Base-by-base conservation (phyloP, 371 early-diverging fungal genomes). In the Conidiobolus incongruus region DNA sequence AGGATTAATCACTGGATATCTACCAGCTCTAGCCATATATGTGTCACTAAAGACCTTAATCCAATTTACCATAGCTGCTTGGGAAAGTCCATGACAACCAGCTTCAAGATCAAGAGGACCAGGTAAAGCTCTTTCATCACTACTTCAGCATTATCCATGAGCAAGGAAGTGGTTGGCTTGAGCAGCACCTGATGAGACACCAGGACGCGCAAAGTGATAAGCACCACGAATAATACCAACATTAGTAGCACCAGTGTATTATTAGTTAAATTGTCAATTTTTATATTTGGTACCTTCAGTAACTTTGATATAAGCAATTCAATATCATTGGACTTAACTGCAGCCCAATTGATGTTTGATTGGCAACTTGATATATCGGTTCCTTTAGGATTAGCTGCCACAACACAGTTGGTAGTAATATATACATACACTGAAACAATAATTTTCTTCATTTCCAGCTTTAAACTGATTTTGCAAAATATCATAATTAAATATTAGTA, bases 141-240 rank as follows among this genome's bases (percentile, higher is more conserved):
- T 45, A 20, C 35, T 32, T 49, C 52, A 52, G 26, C 52, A 48
- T 16, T 49, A 48, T 29, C 52, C 52, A 44, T 48, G 21, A 38
- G 46, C 46, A 15, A 49, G n/a, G 23, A 52, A 52, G 23, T 44
- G 46, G 0, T 46, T 46, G 33, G 52, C 52, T 45, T 52, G 49
- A 15, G 47, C 33, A 31, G 47, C 44, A 40, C 49, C 53, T 16
- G 47, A 46, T 35, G 47, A 43, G 6, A 11, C 17, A n/a, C 21
- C 40, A 35, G 52, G 52, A 38, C 40, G 52, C 32, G 52, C 52
- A 44, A 52, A 52, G 38, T 52, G 52, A 35, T 52, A 52, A n/a
- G 47, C 37, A 23, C 52, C 52, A 29, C 52, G 52, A 28, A 52
- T 43, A 33, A 52, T 17, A 26, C 49, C 49, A 12, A 12, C 47